These are phyloP conservation scores for Gnaphalium uliginosum DNA, from an alignment of 129 eudicot genomes.

Conservation along the genomic window DNA sequence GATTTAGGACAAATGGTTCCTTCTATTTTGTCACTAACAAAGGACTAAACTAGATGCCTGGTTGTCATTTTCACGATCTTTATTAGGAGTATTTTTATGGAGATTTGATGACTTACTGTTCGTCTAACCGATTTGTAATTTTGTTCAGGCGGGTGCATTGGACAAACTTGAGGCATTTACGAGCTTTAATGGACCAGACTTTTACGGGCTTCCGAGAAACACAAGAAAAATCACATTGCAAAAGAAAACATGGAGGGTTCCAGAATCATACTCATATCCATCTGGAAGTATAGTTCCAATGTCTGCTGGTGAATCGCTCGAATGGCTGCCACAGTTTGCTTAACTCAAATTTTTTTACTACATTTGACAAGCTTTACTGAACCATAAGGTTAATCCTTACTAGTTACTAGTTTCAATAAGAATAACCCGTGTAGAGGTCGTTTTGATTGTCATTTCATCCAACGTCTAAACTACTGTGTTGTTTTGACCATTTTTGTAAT, in stretches of 20 bases:
- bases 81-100: neutral
- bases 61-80: neutral
- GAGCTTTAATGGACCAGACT: constrained; percentile 97
- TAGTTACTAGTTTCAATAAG: neutral
- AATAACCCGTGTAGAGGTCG: neutral
- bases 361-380: neutral
- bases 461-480: neutral
- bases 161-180: constrained; percentile 97
- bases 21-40: neutral
- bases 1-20: neutral
- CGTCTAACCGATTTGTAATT: neutral
- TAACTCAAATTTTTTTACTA: neutral
- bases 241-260: constrained; percentile 82
- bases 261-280: constrained; percentile 50
- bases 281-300: constrained; percentile 81
- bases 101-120: neutral
- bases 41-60: neutral
- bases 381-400: constrained; percentile 1
- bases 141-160: constrained; percentile 76
- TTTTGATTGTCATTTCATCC: neutral
- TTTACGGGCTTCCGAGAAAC: constrained; percentile 96
- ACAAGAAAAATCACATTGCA: constrained; percentile 59
- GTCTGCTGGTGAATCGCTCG: constrained; percentile 87
- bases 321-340: constrained; percentile 58
- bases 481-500: neutral